Evolutionary conservation across 2,329 filamentous ascomycete species (phyloP), one percentile per base, ranked within the genome.

Genomic region (Claviceps sp.): DNA sequence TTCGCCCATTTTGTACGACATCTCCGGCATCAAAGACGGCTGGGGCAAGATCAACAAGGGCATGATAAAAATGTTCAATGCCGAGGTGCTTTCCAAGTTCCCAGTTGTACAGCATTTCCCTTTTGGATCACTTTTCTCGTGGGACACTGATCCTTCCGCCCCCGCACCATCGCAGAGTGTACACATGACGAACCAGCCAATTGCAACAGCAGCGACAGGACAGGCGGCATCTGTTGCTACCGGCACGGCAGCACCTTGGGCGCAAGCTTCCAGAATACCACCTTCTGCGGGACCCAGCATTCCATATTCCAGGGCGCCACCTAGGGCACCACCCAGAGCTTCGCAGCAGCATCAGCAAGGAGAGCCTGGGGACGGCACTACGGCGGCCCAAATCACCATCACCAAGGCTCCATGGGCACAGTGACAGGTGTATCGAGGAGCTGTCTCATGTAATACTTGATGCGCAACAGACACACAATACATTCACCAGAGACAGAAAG

Each of bases 1-100:
- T 65, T 95, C 88, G 57, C 91, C 91, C 0, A 91, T 95, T 58
- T 71, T 98, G 13, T 98, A 85, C 64, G 90, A 98, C 66, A 88
- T 98, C 43, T 95, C 88, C 0, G 93, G 93, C 11, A 86, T 98
- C 56, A 82, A 80, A 58, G 83, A 85, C 52, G 87, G 93, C n/a
- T 98, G 93, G 93, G 93, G 86, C 38, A 98, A 98, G 73, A 95
- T 98, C 62, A 97, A 98, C 69, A 90, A 90, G 83, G 93, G 93
- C 49, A 97, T 98, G 93, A 81, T 98, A 61, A 98, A 97, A 69
- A 98, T 98, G 93, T 98, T 91, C 71, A 89, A 94, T 58, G 93
- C 88, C 17, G 93, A 98, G 71, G 93, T 98, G 3, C 74, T 98
- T 14, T 88, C 86, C 40, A 98, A 98, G 67, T 96, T 96, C 63